Base-by-base conservation (phyloP, 108 stramenopile genomes). In the Aurantiochytrium sp. region DNA sequence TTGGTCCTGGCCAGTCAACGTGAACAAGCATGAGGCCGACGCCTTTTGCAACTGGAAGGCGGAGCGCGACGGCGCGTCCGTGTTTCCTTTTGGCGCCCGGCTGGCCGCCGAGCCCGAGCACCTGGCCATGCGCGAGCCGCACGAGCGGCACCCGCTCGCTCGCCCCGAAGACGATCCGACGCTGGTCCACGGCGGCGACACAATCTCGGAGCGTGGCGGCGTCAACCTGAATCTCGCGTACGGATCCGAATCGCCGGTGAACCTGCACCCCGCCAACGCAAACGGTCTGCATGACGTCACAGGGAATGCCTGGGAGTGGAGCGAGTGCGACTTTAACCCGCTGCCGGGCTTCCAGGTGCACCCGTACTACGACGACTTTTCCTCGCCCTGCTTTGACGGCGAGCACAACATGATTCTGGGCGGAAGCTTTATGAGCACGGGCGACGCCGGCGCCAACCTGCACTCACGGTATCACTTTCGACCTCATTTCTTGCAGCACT, bases 221-320 rank as follows among this genome's bases (percentile, higher is more conserved):
- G 90, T 93, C 54, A 97, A 97, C 87, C 85, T 94, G 85, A 96
- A 96, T 81, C 89, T 96, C 34, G 93, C 94, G 2, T 96, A 90
- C 89, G 95, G 95, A 2, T 95, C 95, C 0, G 93, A 95, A 87
- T 93, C 91, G 24, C 96, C 97, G 12, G 97, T 98, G 3, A 91
- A 95, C 86, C 54, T 54, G 4, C 95, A 92, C 55, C 85, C 73
- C 1, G 88, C 90, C 54, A 90, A 91, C 50, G 37, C 34, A 8
- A 85, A 30, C 30, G 92, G 91, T 12, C 90, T 92, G 34, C 68
- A 90, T 32, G 96, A 97, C 89, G 93, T 94, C 19, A 90, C 94
- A 37, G 97, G 97, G 37, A 98, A 96, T 91, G 95, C 94, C n/a
- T 98, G 97, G 97, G 96, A 98, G 89, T 97, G 96, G 96, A 94